Evolutionary conservation across 345 rosid species (phyloP).

Genomic region (Laguncularia racemosa): DNA sequence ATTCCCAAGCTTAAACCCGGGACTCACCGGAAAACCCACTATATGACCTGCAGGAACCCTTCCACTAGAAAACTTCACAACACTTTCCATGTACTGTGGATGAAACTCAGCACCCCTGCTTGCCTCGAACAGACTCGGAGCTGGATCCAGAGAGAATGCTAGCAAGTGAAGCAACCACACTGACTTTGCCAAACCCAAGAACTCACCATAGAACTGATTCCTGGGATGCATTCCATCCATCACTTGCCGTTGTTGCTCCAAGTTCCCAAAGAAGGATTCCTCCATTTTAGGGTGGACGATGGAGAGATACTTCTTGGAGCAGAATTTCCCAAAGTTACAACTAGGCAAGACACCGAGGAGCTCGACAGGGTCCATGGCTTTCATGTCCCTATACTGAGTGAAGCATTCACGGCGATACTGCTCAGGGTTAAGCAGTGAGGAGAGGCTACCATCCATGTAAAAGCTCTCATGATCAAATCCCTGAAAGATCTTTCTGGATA

Average conservation of each 20-base stretch:
- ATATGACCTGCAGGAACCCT: slow-evolving; percentile 57
- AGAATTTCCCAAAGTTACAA: slow-evolving; percentile 86
- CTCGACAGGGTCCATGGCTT: slow-evolving; percentile 88
- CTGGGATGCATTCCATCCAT: slow-evolving; percentile 70
- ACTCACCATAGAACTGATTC: slow-evolving; percentile 76
- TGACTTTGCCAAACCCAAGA: slow-evolving; percentile 70
- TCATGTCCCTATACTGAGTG: slow-evolving; percentile 79
- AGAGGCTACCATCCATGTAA: slow-evolving; percentile 84
- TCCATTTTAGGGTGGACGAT: slow-evolving; percentile 95
- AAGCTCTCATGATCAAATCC: slow-evolving; percentile 94
- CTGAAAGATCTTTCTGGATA: slow-evolving; percentile 61
- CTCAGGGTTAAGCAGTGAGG: slow-evolving; percentile 72
- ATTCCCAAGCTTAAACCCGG: slow-evolving; percentile 83
- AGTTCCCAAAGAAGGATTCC: slow-evolving; percentile 79
- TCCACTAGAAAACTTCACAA: slow-evolving; percentile 51
- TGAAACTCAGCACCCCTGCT: slow-evolving; percentile 77
- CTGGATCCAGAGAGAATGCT: slow-evolving; percentile 85
- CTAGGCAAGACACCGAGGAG: slow-evolving; percentile 79
- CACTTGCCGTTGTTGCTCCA: slow-evolving; percentile 62
- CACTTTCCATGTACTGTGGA: slow-evolving; percentile 85
- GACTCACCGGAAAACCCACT: slow-evolving; percentile 79
- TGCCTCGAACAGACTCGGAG: slow-evolving; percentile 80
- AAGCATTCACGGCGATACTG: slow-evolving; percentile 84
- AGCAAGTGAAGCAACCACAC: slow-evolving; percentile 92
- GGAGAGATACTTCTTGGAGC: slow-evolving; percentile 68